Evolutionary conservation across 371 early-diverging fungal species (phyloP).

Genomic region (Mucor saturninus): DNA sequence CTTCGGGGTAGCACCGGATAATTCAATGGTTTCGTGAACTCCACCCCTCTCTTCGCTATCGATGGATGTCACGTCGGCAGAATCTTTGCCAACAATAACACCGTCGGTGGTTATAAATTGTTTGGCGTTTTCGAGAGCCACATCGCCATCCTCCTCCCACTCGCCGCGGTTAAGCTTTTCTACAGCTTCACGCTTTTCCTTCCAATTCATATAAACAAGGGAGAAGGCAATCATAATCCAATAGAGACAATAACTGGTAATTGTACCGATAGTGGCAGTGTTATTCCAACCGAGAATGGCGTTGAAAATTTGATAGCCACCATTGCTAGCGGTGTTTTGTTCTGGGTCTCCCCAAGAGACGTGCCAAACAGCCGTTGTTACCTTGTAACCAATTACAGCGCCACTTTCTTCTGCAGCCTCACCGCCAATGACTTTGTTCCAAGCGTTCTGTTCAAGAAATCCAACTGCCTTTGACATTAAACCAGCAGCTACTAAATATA

Average conservation of each 20-base stretch:
- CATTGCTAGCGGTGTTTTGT: constrained; percentile 44
- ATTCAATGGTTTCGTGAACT: background rate
- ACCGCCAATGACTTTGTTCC: constrained; percentile 61
- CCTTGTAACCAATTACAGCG: constrained; percentile 42
- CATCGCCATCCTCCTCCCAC: constrained; percentile 32
- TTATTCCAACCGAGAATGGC: constrained; percentile 82
- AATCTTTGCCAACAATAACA: constrained; percentile 23
- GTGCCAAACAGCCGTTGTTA: constrained; percentile 50
- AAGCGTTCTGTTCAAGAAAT: constrained; percentile 61
- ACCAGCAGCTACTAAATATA: constrained; percentile 82
- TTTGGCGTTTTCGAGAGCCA: constrained; percentile 35
- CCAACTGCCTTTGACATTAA: constrained; percentile 66
- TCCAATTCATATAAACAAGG: constrained; percentile 55
- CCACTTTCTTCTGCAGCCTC: constrained; percentile 55
- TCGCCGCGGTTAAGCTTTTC: constrained; percentile 32
- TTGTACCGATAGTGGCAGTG: constrained; percentile 71
- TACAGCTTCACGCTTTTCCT: constrained; percentile 35
- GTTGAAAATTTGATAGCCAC: constrained; percentile 71
- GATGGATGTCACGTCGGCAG: background rate
- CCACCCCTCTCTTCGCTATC: background rate
- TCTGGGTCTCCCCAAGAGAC: constrained; percentile 56
- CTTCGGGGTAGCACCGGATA: background rate
- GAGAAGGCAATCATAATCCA: constrained; percentile 65
- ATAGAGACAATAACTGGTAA: constrained; percentile 74
- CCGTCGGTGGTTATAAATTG: constrained; percentile 34